phyloP scores from a whole-genome alignment of 2,329 filamentous ascomycete species.

The Aureobasidium melanogenum region DNA sequence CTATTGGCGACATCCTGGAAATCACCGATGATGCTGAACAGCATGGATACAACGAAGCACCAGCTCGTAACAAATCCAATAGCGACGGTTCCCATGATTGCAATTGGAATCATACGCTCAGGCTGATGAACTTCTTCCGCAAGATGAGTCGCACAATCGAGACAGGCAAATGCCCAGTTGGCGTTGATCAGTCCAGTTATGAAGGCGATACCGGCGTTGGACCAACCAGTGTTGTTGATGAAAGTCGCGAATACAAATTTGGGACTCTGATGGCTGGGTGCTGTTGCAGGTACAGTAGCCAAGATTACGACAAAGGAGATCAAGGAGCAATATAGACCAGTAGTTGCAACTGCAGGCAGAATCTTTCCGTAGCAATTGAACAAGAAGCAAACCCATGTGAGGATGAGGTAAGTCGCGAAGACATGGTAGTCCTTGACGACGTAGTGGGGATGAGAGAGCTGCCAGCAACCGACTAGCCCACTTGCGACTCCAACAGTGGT shows the following conservation, averaged over 20 bases:
- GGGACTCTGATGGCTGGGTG: slow-evolving; percentile 35
- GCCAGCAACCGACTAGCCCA: slow-evolving; percentile 43
- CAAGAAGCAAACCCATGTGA: slow-evolving; percentile 40
- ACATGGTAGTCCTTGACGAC: slow-evolving; percentile 29
- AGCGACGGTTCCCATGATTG: slow-evolving; percentile 40
- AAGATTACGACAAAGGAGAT: slow-evolving; percentile 41
- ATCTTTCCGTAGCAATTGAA: slow-evolving; percentile 30
- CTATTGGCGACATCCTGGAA: slow-evolving; percentile 33
- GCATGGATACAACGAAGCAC: slow-evolving; percentile 41
- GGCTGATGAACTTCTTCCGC: slow-evolving; percentile 42
- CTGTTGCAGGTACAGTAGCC: slow-evolving; percentile 37
- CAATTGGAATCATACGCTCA: slow-evolving; percentile 40
- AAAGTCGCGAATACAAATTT: slow-evolving; percentile 45
- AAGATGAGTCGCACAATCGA: slow-evolving; percentile 43
- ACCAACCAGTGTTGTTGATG: slow-evolving; percentile 44
- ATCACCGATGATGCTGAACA: slow-evolving; percentile 42
- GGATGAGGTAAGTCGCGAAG: slow-evolving; percentile 36
- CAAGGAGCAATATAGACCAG: slow-evolving; percentile 39
- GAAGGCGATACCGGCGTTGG: slow-evolving; percentile 39
- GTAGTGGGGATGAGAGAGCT: slow-evolving; percentile 42
- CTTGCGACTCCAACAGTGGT: slow-evolving; percentile 41
- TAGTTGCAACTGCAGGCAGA: slow-evolving; percentile 31
- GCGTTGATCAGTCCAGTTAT: slow-evolving; percentile 44
- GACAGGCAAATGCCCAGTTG: slow-evolving; percentile 43
- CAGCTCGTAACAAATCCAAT: slow-evolving; percentile 43